phyloP scores from a whole-genome alignment of 139 green algal genomes.

The Ulvella scutata region DNA sequence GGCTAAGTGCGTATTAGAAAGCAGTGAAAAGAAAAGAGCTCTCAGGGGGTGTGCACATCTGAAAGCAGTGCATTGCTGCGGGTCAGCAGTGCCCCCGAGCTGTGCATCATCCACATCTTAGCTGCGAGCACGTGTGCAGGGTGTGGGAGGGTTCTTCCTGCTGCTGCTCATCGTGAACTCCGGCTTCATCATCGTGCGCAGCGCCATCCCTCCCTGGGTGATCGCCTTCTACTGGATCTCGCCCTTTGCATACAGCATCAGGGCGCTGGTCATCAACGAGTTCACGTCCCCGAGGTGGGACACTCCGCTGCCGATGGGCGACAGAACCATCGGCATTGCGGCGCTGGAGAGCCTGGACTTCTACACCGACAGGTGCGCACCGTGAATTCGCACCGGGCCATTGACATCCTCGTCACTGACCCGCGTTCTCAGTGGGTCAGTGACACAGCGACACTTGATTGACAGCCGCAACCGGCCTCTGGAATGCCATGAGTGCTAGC shows the following conservation, averaged over 20 bases:
- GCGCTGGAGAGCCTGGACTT: constrained; percentile 36
- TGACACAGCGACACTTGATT: neutral
- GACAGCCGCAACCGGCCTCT: too few relatives aligned
- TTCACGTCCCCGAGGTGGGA: constrained; percentile 29
- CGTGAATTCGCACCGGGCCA: neutral
- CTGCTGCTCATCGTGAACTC: constrained; percentile 28
- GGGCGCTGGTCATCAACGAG: constrained; percentile 45
- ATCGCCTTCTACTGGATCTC: constrained; percentile 42
- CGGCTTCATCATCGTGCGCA: constrained; percentile 39
- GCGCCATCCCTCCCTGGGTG: constrained; percentile 17
- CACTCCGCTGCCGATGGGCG: constrained; percentile 3
- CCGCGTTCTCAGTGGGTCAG: too few relatives aligned
- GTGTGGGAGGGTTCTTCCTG: constrained; percentile 12
- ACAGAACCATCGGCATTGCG: constrained; percentile 6
- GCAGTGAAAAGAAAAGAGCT: neutral
- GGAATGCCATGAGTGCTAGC: too few relatives aligned
- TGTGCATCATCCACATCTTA: constrained; percentile 5
- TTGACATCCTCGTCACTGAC: neutral
- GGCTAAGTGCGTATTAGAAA: too few relatives aligned
- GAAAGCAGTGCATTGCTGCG: neutral
- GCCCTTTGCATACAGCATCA: constrained; percentile 37
- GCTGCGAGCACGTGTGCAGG: constrained; percentile 7
- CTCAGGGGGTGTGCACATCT: neutral
- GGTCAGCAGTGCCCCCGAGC: neutral
- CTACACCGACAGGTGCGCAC: constrained; percentile 12